These are phyloP conservation scores for Rhodomyrtus tomentosa DNA, from an alignment of 345 rosid genomes.

Conservation along the genomic window DNA sequence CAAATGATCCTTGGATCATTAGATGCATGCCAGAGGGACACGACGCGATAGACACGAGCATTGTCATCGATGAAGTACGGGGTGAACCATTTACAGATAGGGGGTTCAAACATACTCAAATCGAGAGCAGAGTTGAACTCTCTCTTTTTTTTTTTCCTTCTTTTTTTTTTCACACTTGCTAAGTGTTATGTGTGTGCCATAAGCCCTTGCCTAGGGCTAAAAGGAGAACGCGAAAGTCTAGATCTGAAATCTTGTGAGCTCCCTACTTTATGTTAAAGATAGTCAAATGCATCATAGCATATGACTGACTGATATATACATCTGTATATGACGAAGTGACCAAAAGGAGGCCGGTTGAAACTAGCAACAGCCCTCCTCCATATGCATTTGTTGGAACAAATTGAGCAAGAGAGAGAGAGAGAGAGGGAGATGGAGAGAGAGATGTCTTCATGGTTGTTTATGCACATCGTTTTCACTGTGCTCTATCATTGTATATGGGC, in stretches of 20 bases:
- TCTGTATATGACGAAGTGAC: background rate
- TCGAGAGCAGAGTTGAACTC: background rate
- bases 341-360: background rate
- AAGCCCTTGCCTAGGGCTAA: background rate
- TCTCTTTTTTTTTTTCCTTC: background rate
- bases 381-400: background rate
- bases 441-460: background rate
- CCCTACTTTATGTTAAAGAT: background rate
- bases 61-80: background rate
- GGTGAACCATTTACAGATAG: background rate
- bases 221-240: background rate
- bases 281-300: background rate
- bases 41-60: background rate
- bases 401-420: background rate
- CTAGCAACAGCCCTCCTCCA: background rate
- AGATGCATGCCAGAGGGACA: background rate
- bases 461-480: background rate
- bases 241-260: background rate
- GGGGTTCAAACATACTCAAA: background rate
- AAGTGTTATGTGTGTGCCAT: background rate
- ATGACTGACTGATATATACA: background rate
- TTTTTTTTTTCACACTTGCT: background rate
- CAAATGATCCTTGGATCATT: background rate
- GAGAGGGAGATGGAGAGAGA: background rate
- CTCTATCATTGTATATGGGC: background rate